These are phyloP conservation scores for Lycium barbarum DNA, from an alignment of 257 asterid species.

Conservation along the genomic window DNA sequence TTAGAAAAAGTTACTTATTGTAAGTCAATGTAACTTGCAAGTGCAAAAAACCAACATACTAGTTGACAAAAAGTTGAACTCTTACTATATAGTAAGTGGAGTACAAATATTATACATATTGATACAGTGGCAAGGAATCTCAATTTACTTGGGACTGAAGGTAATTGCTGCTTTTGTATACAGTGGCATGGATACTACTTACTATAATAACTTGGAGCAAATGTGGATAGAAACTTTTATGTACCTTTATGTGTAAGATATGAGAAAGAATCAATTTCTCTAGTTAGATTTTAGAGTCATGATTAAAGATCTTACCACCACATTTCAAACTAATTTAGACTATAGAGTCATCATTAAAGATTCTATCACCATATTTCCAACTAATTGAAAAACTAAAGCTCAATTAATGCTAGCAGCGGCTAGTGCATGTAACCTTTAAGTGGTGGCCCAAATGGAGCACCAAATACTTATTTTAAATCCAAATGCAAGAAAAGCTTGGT, in stretches of 20 bases:
- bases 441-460: neutral
- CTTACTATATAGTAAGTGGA: too few species aligned
- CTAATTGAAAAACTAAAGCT: neutral
- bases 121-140: too few species aligned
- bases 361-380: neutral
- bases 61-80: too few species aligned
- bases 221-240: neutral
- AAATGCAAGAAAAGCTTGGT: neutral
- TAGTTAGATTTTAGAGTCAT: neutral
- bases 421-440: slow-evolving; percentile 16
- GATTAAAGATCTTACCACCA: neutral
- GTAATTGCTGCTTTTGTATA: too few species aligned
- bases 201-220: neutral
- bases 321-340: neutral
- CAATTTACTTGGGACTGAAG: too few species aligned
- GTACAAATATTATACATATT: too few species aligned
- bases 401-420: neutral
- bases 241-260: neutral
- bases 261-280: neutral
- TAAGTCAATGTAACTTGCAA: too few species aligned
- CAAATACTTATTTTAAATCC: neutral
- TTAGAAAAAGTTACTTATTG: too few species aligned
- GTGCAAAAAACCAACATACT: too few species aligned
- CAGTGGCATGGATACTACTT: too few species aligned
- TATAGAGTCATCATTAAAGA: slow-evolving; percentile 22